phyloP scores from a whole-genome alignment of 257 asterid species.

The Primulina eburnea region DNA sequence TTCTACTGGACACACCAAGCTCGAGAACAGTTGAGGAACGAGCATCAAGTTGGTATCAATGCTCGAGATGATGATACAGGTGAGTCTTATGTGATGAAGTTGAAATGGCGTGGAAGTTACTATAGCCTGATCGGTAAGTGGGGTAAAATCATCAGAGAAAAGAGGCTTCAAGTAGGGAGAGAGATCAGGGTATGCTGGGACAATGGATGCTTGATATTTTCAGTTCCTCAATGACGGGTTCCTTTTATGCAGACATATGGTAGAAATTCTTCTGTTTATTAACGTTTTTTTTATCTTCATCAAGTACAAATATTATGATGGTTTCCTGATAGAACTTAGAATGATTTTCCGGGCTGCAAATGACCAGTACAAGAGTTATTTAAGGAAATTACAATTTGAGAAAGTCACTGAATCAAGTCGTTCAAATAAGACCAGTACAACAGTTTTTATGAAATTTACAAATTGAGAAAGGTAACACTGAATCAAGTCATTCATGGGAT shows the following conservation, averaged over 20 bases:
- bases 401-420: constrained; percentile 19
- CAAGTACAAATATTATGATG: constrained; percentile 1
- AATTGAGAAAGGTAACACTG: neutral
- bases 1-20: constrained; percentile 50
- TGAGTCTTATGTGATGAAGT: constrained; percentile 48
- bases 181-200: constrained; percentile 59
- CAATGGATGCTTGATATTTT: constrained; percentile 48
- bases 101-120: constrained; percentile 52
- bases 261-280: constrained; percentile 21
- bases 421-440: neutral
- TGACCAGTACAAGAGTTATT: constrained; percentile 20
- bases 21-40: constrained; percentile 50
- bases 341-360: constrained; percentile 19
- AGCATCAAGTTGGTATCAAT: constrained; percentile 44
- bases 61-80: constrained; percentile 55
- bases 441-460: neutral
- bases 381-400: constrained; percentile 24
- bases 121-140: constrained; percentile 52
- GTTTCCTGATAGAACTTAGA: constrained; percentile 19
- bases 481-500: constrained; percentile 14
- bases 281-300: constrained; percentile 15
- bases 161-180: constrained; percentile 47
- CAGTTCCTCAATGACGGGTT: constrained; percentile 42
- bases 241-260: constrained; percentile 31
- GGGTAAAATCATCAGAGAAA: constrained; percentile 55